These are phyloP conservation scores for Kwoniella bestiolae DNA, from an alignment of 768 basidiomycete species.

Conservation along the genomic window DNA sequence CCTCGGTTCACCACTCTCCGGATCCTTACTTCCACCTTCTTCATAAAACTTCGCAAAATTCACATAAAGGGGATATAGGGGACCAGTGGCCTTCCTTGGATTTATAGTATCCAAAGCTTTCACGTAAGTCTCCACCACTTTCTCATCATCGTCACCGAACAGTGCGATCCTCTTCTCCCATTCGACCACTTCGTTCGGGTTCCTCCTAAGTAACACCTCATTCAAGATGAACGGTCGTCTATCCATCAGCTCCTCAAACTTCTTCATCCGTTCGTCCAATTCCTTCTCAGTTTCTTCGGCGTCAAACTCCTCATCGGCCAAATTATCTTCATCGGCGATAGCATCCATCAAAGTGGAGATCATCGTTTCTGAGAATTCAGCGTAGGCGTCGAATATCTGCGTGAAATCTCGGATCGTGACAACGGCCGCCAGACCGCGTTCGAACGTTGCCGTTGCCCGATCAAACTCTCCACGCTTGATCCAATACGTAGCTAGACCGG, in stretches of 20 bases:
- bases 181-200: conserved; percentile 97
- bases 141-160: conserved; percentile 90
- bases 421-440: conserved; percentile 78
- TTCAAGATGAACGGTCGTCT: conserved; percentile 94
- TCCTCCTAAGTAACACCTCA: conserved; percentile 87
- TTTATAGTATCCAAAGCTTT: conserved; percentile 84
- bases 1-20: conserved; percentile 63
- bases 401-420: conserved; percentile 96
- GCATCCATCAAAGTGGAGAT: conserved; percentile 87
- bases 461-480: conserved; percentile 96
- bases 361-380: conserved; percentile 88
- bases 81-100: conserved; percentile 86
- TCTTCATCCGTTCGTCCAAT: conserved; percentile 83
- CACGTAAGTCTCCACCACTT: conserved; percentile 92
- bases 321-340: conserved; percentile 75
- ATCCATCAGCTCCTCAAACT: conserved; percentile 93
- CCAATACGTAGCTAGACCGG: conserved; percentile 96
- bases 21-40: conserved; percentile 73
- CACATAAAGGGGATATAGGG: conserved; percentile 84
- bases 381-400: conserved; percentile 95
- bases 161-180: conserved; percentile 98
- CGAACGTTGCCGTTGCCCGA: conserved; percentile 81
- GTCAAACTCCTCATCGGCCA: conserved; percentile 75
- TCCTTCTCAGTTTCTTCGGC: conserved; percentile 71
- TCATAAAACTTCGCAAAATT: conserved; percentile 98